phyloP scores from a whole-genome alignment of 192 early-diverging fungal species.

The Lobulomyces angularis region DNA sequence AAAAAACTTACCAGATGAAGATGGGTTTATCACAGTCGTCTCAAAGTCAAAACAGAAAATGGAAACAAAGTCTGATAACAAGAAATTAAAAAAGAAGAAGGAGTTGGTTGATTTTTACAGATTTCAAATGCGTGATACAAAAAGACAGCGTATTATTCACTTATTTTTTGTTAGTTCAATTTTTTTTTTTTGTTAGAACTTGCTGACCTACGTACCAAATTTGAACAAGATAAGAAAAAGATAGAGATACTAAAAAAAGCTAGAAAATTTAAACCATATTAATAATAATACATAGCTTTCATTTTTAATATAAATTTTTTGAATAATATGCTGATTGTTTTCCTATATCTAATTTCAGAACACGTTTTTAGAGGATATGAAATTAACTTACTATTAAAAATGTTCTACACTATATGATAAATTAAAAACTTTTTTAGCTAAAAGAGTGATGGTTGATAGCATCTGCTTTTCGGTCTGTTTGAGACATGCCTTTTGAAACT shows the following conservation, averaged over 20 bases:
- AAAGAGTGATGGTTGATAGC: too few species aligned
- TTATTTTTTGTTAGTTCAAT: slow-evolving; percentile 6
- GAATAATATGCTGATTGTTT: too few species aligned
- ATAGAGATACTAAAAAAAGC: slow-evolving; percentile 67
- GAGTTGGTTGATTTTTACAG: slow-evolving; percentile 84
- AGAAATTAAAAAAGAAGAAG: slow-evolving; percentile 62
- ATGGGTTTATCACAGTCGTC: slow-evolving; percentile 82
- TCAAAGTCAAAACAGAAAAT: slow-evolving; percentile 32
- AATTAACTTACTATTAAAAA: too few species aligned
- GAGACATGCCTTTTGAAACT: too few species aligned
- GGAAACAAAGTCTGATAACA: slow-evolving; percentile 31
- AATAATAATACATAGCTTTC: slow-evolving; percentile 11
- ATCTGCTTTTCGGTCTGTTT: too few species aligned
- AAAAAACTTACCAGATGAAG: slow-evolving; percentile 77
- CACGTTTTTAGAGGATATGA: too few species aligned
- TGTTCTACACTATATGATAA: too few species aligned
- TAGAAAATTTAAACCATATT: slow-evolving; percentile 82
- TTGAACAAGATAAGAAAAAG: slow-evolving; percentile 81
- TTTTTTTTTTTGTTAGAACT: slow-evolving; percentile 49
- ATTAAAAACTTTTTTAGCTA: too few species aligned
- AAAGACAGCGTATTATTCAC: slow-evolving; percentile 27
- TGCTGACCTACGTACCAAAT: slow-evolving; percentile 73
- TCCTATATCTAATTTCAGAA: too few species aligned
- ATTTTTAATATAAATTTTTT: too few species aligned
- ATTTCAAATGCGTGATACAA: slow-evolving; percentile 88